These are phyloP conservation scores for Penicillium cinerascens DNA, from an alignment of 495 filamentous ascomycete species.

Conservation along the genomic window DNA sequence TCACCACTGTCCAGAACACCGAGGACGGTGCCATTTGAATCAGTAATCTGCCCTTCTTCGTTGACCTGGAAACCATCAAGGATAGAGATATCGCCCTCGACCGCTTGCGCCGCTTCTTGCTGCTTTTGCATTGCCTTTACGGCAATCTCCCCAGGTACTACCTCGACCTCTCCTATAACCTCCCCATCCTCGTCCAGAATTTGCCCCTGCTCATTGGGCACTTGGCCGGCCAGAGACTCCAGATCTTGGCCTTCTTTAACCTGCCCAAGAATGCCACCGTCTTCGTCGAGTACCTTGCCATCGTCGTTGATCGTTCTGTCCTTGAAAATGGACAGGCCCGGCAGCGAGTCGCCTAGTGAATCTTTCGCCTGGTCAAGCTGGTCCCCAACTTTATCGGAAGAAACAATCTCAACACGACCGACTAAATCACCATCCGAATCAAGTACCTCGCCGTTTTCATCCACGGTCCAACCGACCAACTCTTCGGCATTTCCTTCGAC, in stretches of 20 bases:
- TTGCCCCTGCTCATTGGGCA: slow-evolving; percentile 47
- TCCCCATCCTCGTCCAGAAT: slow-evolving; percentile 34
- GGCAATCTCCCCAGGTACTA: slow-evolving; percentile 18
- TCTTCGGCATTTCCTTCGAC: slow-evolving; percentile 21
- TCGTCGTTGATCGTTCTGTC: no score
- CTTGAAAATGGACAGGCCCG: slow-evolving; percentile 3
- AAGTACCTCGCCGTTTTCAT: slow-evolving; percentile 34
- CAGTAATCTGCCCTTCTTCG: no score
- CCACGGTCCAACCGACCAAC: slow-evolving; percentile 29
- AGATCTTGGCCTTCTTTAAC: slow-evolving; percentile 31
- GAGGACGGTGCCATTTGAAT: not conserved
- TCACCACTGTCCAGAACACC: not conserved
- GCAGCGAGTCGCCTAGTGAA: slow-evolving; percentile 12
- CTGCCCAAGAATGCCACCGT: slow-evolving; percentile 42
- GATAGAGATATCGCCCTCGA: no score
- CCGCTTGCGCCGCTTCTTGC: no score
- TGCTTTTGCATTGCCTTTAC: slow-evolving; percentile 4
- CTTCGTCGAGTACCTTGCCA: slow-evolving; percentile 30
- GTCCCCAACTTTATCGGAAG: no score
- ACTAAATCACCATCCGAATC: slow-evolving; percentile 29
- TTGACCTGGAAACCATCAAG: no score
- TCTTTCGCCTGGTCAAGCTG: no score
- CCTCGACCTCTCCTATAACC: slow-evolving; percentile 31
- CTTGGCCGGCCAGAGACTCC: slow-evolving; percentile 44
- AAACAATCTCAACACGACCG: slow-evolving; percentile 15